Evolutionary conservation across 164 flowering plant species (phyloP), one percentile per base, ranked within the genome.

Genomic region (Piper longum): DNA sequence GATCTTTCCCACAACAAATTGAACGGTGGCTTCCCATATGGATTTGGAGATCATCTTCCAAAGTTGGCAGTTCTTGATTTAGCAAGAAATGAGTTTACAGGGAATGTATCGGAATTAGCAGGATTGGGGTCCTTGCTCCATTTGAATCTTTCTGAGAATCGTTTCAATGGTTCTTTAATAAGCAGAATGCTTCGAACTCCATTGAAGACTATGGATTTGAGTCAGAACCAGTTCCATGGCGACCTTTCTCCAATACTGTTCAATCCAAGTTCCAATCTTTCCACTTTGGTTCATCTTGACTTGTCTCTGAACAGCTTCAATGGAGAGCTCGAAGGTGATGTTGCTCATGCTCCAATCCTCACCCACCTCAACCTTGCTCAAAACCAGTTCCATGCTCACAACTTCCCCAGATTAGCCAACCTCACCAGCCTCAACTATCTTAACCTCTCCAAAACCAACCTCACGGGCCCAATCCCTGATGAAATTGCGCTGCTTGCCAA

Each of bases 161-260:
- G 56, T 58, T 85, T 89, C 67, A 76, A 83, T 54, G 97, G 97
- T 71, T 81, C 91, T 43, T 81, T 80, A n/a, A 62, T 75, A 66
- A 81, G 76, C 41, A 26, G 36, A 26, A 51, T 82, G 51, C 79
- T 87, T 67, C 73, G 70, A 71, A 77, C 69, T 70, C 68, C 68
- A 19, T 52, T 89, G 73, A 71, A 87, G 78, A 80, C 85, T 56
- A 60, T 86, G 43, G 95, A 90, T 73, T 75, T 90, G 68, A 87
- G 97, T 68, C 65, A 67, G 55, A 90, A 90, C 76, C 86, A 75
- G 74, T 86, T 90, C 69, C 81, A 85, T 63, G 97, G 95, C 56
- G 84, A 82, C 75, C 74, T 89, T 73, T 79, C 88, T 72, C 80
- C 80, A 83, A 83, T 82, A 79, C 71, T 76, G 57, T 79, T 66